Conservation (phyloP, 2,329 filamentous ascomycete species). For the Cercospora beticola region DNA sequence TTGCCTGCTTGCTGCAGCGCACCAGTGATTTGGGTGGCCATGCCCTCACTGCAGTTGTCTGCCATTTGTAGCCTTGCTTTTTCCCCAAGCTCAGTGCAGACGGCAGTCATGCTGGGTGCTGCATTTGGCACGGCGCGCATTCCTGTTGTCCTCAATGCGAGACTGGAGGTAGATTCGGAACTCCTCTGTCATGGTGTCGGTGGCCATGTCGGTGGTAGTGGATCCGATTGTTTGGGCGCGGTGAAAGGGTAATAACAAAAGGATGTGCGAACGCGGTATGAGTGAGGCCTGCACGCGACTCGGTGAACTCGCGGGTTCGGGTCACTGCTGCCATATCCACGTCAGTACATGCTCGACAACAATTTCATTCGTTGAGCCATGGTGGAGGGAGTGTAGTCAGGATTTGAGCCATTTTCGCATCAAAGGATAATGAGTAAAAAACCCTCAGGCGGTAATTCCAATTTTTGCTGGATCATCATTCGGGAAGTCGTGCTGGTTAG, state of each 20-base stretch:
- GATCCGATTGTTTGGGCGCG: slow-evolving; percentile 29
- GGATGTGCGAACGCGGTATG: slow-evolving; percentile 31
- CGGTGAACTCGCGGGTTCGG: neutral
- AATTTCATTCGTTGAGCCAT: neutral
- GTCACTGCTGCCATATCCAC: neutral
- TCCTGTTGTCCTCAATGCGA: slow-evolving; percentile 14
- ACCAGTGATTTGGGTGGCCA: slow-evolving; percentile 20
- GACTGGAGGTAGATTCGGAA: slow-evolving; percentile 23
- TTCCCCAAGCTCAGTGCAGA: too few species aligned
- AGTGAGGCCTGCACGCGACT: neutral
- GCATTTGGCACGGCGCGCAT: slow-evolving; percentile 16
- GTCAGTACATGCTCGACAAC: neutral
- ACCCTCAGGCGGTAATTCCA: slow-evolving; percentile 33
- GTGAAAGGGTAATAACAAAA: slow-evolving; percentile 31
- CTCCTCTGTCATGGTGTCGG: slow-evolving; percentile 21
- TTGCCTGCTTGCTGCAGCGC: slow-evolving; percentile 15
- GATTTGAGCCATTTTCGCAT: slow-evolving; percentile 18
- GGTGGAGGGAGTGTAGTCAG: neutral
- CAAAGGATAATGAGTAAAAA: slow-evolving; percentile 20
- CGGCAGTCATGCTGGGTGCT: slow-evolving; percentile 22
- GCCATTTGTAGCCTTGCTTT: neutral
- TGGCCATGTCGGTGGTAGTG: slow-evolving; percentile 28
- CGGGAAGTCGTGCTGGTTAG: neutral
- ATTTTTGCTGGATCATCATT: slow-evolving; percentile 30
- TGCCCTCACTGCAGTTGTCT: slow-evolving; percentile 10